Percentiles rank a stretch among this genome's conserved stretches.
Conservation (phyloP, 768 basidiomycete genomes). For the Leccinum rimulosum region DNA sequence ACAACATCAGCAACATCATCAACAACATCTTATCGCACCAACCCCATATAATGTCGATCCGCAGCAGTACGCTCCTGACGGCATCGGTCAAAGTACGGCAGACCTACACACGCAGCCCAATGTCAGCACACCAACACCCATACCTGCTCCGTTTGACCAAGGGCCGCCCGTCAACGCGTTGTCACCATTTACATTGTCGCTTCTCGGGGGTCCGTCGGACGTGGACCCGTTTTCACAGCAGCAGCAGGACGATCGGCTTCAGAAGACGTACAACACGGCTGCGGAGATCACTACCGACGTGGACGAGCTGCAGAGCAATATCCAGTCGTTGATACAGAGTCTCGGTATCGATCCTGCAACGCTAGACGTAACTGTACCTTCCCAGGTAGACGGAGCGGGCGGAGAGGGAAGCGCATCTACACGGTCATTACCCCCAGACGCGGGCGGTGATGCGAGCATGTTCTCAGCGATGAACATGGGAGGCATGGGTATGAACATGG, state of each 20-base stretch:
- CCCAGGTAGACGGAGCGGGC: slow-evolving; percentile 10
- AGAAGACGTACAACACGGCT: slow-evolving; percentile 57
- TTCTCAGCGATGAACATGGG: slow-evolving; percentile 10
- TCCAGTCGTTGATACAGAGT: slow-evolving; percentile 69
- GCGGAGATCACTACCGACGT: slow-evolving; percentile 72
- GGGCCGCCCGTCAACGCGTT: slow-evolving; percentile 19
- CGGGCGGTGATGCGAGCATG: slow-evolving; percentile 17
- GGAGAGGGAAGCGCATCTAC: slow-evolving; percentile 6
- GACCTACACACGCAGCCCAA: slow-evolving; percentile 4
- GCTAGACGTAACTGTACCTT: slow-evolving; percentile 13
- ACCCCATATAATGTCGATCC: slow-evolving; percentile 25
- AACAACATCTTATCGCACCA: slow-evolving; percentile 28
- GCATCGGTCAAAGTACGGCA: not conserved
- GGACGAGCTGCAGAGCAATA: slow-evolving; percentile 61
- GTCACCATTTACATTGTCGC: slow-evolving; percentile 25
- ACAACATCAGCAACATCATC: slow-evolving; percentile 16
- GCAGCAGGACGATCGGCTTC: slow-evolving; percentile 42
- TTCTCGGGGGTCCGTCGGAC: slow-evolving; percentile 26
- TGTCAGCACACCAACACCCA: slow-evolving; percentile 10
- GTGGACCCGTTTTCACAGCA: slow-evolving; percentile 33
- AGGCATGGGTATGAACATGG: not conserved
- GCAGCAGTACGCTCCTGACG: slow-evolving; percentile 6
- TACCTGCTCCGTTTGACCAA: slow-evolving; percentile 22
- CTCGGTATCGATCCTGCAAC: slow-evolving; percentile 59
- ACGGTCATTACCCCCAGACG: not conserved